Percentiles rank a stretch among this genome's conserved stretches.
These are phyloP conservation scores for Beauveria medogensis DNA, from an alignment of 2,329 filamentous ascomycete species.

Conservation along the genomic window DNA sequence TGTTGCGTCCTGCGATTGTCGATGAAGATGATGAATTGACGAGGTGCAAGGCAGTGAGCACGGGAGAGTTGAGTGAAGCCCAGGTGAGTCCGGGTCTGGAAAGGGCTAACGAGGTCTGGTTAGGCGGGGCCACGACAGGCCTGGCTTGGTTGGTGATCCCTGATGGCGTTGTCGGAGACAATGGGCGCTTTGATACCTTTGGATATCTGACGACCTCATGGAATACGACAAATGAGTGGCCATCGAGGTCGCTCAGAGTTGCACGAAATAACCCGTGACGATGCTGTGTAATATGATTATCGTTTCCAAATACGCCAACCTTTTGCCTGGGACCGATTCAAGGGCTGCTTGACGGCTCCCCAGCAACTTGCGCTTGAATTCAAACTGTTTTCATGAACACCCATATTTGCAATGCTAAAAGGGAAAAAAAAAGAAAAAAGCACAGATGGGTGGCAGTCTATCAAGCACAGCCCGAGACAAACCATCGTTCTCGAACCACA, in stretches of 20 bases:
- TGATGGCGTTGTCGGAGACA: not conserved
- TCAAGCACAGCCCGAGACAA: too few species aligned
- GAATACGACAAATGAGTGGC: not conserved
- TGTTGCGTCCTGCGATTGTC: not conserved
- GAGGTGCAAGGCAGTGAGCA: not conserved
- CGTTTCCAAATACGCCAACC: not conserved
- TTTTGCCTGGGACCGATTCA: not conserved
- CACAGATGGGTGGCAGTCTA: too few species aligned
- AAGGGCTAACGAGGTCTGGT: not conserved
- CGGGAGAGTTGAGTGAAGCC: not conserved
- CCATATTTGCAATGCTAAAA: not conserved
- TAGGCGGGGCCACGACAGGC: not conserved
- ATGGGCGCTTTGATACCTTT: not conserved
- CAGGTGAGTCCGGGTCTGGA: slow-evolving; percentile 2
- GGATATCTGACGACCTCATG: not conserved
- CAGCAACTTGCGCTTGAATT: not conserved
- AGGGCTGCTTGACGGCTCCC: not conserved
- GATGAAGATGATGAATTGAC: not conserved
- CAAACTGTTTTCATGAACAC: not conserved
- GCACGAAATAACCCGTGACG: not conserved
- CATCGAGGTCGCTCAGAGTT: not conserved
- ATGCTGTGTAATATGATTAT: not conserved
- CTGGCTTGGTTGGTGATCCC: not conserved
- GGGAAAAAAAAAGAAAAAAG: not conserved
- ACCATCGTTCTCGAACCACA: not conserved